phyloP scores from a whole-genome alignment of 305 asterid species.

The Rubia tinctorum region DNA sequence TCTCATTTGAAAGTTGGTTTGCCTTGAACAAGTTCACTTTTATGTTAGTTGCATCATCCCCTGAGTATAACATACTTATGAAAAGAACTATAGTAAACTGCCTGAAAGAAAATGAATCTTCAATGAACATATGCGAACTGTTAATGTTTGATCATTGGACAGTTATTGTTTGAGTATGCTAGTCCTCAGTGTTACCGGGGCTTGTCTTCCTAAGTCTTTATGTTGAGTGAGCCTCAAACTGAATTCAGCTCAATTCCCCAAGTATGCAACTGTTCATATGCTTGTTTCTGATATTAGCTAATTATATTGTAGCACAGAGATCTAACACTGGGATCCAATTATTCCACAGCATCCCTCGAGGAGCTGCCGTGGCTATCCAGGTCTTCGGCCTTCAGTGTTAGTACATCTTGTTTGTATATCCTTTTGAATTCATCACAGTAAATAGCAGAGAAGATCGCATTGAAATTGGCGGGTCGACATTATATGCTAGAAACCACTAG shows the following conservation, averaged over 20 bases:
- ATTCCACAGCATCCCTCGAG: background rate
- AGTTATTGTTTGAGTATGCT: background rate
- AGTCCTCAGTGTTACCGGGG: background rate
- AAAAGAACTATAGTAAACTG: background rate
- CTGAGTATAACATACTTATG: no score
- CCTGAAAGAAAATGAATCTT: background rate
- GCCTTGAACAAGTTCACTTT: background rate
- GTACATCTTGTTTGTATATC: slow-evolving; percentile 9
- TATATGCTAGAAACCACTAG: background rate
- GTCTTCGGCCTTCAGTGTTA: background rate
- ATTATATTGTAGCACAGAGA: background rate
- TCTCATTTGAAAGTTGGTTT: background rate
- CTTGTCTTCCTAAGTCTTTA: no score
- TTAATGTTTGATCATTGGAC: background rate
- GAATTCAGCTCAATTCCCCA: background rate
- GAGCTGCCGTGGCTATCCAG: background rate
- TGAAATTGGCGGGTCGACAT: background rate
- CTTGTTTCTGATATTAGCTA: slow-evolving; percentile 4
- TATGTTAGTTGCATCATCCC: background rate
- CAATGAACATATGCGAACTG: background rate
- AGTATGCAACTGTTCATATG: background rate
- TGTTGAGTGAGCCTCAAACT: background rate
- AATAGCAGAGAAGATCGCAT: slow-evolving; percentile 1
- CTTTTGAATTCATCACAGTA: background rate
- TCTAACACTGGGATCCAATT: background rate